phyloP scores from a whole-genome alignment of 768 basidiomycete species.

The Tephrocybe rancida region DNA sequence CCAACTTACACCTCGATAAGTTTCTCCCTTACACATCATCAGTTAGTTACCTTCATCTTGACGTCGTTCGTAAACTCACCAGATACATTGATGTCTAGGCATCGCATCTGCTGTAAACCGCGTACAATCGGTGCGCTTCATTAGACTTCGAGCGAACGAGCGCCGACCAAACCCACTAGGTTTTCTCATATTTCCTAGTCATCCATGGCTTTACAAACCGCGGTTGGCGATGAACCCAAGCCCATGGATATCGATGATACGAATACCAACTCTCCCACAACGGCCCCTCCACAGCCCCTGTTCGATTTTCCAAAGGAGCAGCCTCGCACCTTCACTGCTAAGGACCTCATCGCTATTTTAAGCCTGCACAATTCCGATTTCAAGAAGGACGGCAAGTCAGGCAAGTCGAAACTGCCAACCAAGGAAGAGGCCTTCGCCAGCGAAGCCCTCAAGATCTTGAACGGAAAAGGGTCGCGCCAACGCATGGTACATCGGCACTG shows the following conservation, averaged over 20 bases:
- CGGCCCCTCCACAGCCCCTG: background rate
- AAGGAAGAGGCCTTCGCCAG: background rate
- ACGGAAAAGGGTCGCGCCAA: background rate
- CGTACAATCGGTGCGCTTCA: too few species aligned
- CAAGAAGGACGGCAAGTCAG: background rate
- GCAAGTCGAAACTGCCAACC: background rate
- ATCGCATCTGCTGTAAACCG: too few species aligned
- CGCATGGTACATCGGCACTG: conserved; percentile 14
- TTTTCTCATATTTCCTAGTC: too few species aligned
- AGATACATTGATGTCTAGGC: too few species aligned
- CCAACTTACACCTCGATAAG: too few species aligned
- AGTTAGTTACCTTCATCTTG: too few species aligned
- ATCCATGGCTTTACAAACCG: too few species aligned
- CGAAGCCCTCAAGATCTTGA: conserved; percentile 3
- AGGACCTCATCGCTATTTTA: conserved; percentile 16
- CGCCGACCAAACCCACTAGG: too few species aligned
- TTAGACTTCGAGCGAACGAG: too few species aligned
- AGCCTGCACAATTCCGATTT: background rate
- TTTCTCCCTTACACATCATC: too few species aligned
- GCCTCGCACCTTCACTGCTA: conserved; percentile 12
- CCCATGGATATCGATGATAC: background rate
- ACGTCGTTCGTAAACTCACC: too few species aligned
- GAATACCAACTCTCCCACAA: background rate
- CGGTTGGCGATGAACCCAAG: too few species aligned
- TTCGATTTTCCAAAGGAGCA: conserved; percentile 14